Percentiles rank a stretch among this genome's conserved stretches.
These are phyloP conservation scores for Penicillium verhagenii DNA, from an alignment of 495 filamentous ascomycete genomes.

Conservation along the genomic window DNA sequence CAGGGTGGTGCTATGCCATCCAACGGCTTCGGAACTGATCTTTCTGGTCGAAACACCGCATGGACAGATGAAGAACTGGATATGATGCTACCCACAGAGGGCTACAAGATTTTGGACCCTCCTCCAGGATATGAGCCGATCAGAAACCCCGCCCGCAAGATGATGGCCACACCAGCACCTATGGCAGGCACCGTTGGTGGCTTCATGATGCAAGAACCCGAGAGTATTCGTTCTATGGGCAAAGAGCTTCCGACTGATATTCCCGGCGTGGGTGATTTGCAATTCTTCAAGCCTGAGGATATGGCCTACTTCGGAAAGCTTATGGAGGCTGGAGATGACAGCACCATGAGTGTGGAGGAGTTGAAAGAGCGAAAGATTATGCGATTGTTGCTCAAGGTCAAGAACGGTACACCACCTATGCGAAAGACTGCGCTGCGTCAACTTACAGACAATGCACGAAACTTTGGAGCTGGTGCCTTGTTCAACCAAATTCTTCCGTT, in stretches of 20 bases:
- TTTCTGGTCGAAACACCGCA: slow-evolving; percentile 72
- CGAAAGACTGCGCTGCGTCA: slow-evolving; percentile 98
- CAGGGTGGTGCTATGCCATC: slow-evolving; percentile 57
- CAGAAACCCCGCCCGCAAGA: slow-evolving; percentile 70
- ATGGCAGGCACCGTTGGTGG: slow-evolving; percentile 67
- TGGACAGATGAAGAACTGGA: slow-evolving; percentile 94
- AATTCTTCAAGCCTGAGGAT: slow-evolving; percentile 98
- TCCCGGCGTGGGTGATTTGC: slow-evolving; percentile 92
- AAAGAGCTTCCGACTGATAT: slow-evolving; percentile 97
- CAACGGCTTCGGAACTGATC: slow-evolving; percentile 74
- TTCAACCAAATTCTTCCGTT: slow-evolving; percentile 98
- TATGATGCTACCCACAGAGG: slow-evolving; percentile 83
- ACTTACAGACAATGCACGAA: slow-evolving; percentile 94
- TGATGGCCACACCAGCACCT: slow-evolving; percentile 72
- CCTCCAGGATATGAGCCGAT: slow-evolving; percentile 92
- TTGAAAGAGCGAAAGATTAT: slow-evolving; percentile 99
- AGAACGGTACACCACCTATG: slow-evolving; percentile 99
- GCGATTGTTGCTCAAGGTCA: slow-evolving; percentile 94
- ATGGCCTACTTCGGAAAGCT: slow-evolving; percentile 99
- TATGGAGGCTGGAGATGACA: slow-evolving; percentile 92
- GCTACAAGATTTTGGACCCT: slow-evolving; percentile 90
- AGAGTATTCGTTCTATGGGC: slow-evolving; percentile 72
- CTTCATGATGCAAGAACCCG: slow-evolving; percentile 98
- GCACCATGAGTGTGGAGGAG: slow-evolving; percentile 86
- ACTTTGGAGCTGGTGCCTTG: slow-evolving; percentile 91